phyloP scores from a whole-genome alignment of 2,329 filamentous ascomycete species.

The Microdochium paspali region DNA sequence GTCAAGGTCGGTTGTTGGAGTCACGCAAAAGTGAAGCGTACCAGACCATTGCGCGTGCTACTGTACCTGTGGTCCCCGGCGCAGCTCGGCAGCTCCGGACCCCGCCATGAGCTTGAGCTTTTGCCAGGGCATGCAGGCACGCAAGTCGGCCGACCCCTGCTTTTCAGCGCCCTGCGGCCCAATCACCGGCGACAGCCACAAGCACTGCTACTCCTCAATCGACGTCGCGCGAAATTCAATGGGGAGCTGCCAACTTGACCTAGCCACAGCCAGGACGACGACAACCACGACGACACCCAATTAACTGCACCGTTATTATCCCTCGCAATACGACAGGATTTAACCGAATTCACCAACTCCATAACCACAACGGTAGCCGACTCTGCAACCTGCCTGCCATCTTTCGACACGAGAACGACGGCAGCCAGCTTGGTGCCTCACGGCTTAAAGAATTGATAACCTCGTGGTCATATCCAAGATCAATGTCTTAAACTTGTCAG shows the following conservation, averaged over 20 bases:
- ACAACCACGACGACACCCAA: too few relatives aligned
- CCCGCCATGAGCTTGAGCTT: background rate
- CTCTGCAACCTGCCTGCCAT: too few relatives aligned
- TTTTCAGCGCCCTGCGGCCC: slow-evolving; percentile 1
- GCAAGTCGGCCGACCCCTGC: background rate
- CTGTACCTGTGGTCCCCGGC: too few relatives aligned
- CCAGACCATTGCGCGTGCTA: background rate
- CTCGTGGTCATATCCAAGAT: too few relatives aligned
- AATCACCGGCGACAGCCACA: background rate
- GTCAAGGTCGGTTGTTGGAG: background rate
- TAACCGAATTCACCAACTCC: too few relatives aligned
- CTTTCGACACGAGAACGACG: too few relatives aligned
- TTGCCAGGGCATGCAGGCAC: background rate
- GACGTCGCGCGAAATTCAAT: background rate
- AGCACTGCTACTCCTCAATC: background rate
- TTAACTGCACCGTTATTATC: too few relatives aligned
- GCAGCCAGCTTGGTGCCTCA: too few relatives aligned
- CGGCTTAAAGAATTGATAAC: too few relatives aligned
- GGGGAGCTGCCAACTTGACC: background rate
- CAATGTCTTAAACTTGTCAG: slow-evolving; percentile 1
- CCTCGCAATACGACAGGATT: too few relatives aligned
- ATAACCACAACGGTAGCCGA: too few relatives aligned
- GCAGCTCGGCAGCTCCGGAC: background rate
- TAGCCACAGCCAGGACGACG: too few relatives aligned
- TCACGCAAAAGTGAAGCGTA: background rate